phyloP scores from a whole-genome alignment of 441 rosid genomes.

The Aleurites moluccanus region DNA sequence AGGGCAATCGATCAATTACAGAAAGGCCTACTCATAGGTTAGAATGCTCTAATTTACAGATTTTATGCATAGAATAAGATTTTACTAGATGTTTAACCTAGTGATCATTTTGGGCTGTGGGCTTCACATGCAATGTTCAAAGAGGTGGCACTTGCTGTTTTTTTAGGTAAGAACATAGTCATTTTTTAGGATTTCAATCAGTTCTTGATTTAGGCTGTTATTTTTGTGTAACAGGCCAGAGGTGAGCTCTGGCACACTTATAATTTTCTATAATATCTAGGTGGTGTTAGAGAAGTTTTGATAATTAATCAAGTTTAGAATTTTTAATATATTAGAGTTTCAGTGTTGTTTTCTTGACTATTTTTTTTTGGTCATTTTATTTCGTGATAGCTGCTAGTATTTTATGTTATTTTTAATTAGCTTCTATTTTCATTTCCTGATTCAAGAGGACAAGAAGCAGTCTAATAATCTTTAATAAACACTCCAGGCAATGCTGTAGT shows the following conservation, averaged over 20 bases:
- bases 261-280: too few species aligned
- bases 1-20: too few species aligned
- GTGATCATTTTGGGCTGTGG: neutral
- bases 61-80: too few species aligned
- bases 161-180: neutral
- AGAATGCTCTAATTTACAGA: neutral
- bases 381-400: too few species aligned
- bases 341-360: too few species aligned
- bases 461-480: too few species aligned
- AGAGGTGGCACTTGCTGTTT: neutral
- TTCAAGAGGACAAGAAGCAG: too few species aligned
- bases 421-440: too few species aligned
- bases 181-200: neutral
- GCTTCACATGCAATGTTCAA: neutral
- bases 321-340: too few species aligned
- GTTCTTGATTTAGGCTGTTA: neutral
- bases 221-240: neutral
- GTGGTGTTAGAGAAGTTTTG: neutral
- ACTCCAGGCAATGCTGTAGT: too few species aligned
- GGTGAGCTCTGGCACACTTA: neutral
- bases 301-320: neutral
- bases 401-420: too few species aligned
- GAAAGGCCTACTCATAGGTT: neutral
- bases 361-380: too few species aligned
- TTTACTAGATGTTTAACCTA: neutral